Evolutionary conservation across 495 filamentous ascomycete species (phyloP), one percentile per base, ranked within the genome.

Genomic region (Aspergillus avenaceus): DNA sequence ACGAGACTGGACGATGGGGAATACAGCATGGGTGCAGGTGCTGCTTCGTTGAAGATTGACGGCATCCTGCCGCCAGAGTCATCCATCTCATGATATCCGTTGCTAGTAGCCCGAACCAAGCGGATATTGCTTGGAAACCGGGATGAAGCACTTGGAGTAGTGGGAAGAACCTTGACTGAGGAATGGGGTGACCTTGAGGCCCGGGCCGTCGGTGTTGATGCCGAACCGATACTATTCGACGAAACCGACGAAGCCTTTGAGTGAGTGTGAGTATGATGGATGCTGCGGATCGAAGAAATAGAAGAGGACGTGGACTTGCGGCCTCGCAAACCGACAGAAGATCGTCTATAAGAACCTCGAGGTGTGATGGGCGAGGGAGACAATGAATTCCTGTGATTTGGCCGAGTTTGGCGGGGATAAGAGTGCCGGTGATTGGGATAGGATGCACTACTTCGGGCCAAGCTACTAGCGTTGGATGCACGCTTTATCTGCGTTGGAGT

Each of bases 231-330:
- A 45, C 84, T 84, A 47, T 83, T 89, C 22, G 91, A 96, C 8
- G 90, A 95, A 0, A 91, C 91, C 0, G 92, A 97, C 13, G 88
- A 93, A 3, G 93, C 91, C 63, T 96, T 97, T 8, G 90, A 96
- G 61, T 96, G 93, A 22, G 84, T 82, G 61, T 95, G 91, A 44
- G 64, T 65, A 46, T 95, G 90, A 59, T 95, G 91, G 58, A 97
- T 88, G 37, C 87, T 93, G 37, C 92, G 84, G 52, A 97, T 85
- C 0, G 90, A 96, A 13, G 90, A 96, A 18, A 98, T 83, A 8
- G 93, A 97, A 2, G 91, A 96, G 5, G 92, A 97, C 3, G 93
- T 97, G 2, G 92, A 97, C 65, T 96, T 97, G 50, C 93, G 82
- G 25, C 93, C 95, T 32, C 92, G 83, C 16, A 97, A 77, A 34